These are phyloP conservation scores for Collariella sp. DNA, from an alignment of 495 filamentous ascomycete genomes.

Conservation along the genomic window DNA sequence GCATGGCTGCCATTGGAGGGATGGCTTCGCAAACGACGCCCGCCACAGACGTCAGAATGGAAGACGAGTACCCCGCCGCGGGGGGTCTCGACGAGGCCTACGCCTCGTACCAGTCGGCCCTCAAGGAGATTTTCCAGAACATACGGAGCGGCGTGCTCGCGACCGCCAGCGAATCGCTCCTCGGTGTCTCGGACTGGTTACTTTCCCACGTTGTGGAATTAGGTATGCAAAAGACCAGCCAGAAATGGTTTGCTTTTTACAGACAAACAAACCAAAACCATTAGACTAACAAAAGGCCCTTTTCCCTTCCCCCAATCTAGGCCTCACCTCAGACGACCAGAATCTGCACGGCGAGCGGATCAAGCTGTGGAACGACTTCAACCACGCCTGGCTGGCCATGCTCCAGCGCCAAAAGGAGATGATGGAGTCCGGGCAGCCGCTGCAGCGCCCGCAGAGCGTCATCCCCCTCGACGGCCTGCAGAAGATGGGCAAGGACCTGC, in stretches of 20 bases:
- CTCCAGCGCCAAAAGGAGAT: slow-evolving; percentile 83
- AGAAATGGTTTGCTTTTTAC: not conserved
- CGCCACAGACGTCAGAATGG: slow-evolving; percentile 37
- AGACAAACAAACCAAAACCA: not conserved
- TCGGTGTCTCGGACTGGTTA: slow-evolving; percentile 79
- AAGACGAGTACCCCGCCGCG: slow-evolving; percentile 30
- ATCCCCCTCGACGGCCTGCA: slow-evolving; percentile 61
- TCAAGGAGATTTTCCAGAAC: slow-evolving; percentile 68
- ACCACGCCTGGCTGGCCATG: slow-evolving; percentile 82
- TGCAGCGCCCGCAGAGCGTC: slow-evolving; percentile 54
- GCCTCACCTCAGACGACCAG: slow-evolving; percentile 59
- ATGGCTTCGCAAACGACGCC: slow-evolving; percentile 34
- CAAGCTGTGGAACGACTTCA: slow-evolving; percentile 89
- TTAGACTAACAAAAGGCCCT: slow-evolving; percentile 6
- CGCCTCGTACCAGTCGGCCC: slow-evolving; percentile 59
- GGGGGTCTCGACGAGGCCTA: slow-evolving; percentile 55
- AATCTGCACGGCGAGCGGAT: slow-evolving; percentile 60
- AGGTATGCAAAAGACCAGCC: slow-evolving; percentile 58
- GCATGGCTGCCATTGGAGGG: slow-evolving; percentile 34
- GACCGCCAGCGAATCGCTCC: slow-evolving; percentile 61
- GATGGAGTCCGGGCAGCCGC: slow-evolving; percentile 51
- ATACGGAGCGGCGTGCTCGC: slow-evolving; percentile 63
- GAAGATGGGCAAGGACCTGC: slow-evolving; percentile 70
- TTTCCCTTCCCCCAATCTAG: slow-evolving; percentile 17
- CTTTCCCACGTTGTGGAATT: slow-evolving; percentile 71